Base-by-base conservation (phyloP, 768 basidiomycete genomes). In the Cubamyces lactineus region DNA sequence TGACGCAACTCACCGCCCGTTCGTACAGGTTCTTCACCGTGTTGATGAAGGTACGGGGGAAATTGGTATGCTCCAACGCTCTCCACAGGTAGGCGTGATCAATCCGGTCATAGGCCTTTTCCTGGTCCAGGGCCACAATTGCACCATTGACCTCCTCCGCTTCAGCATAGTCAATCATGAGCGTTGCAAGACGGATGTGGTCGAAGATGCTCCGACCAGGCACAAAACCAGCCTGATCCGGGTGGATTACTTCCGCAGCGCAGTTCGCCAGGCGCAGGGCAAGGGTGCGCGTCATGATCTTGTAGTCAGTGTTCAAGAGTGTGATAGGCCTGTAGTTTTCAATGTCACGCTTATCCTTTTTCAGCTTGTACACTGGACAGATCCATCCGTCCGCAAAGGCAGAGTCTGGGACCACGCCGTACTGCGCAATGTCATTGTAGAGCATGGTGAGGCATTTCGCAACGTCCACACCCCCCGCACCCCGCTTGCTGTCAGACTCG, bases 191-290 rank as follows among this genome's bases (percentile, higher is more conserved):
- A 0, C 62, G 61, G 0, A 70, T 76, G 0, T 77, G 76, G 69
- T 80, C 70, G 0, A 59, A 63, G 2, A 81, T 76, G 0, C 60
- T 57, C 9, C 76, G n/a, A 0, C 71, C 72, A 16, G 60, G 69
- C 0, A 82, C 68, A 26, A 82, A 81, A 0, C 79, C 79, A 0
- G 78, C 72, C 62, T 80, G 79, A 63, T 75, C 64, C 0, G 19
- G 15, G 59, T 80, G 76, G 0, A 81, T 67, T 0, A 78, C 38
- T 2, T 21, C 23, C 0, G 57, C 61, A 0, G 41, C 63, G 2
- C 53, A 57, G 1, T 48, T 21, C 0, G 68, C 68, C 0, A 77
- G 61, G 45, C 66, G 63, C 0, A 66, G 61, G 0, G 72, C 56
- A 0, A 77, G 65, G 0, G 49, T 16, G 39, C 73, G 73, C 0